Evolutionary conservation across 2,329 filamentous ascomycete species (phyloP).

Genomic region (Aspergillus unguis): DNA sequence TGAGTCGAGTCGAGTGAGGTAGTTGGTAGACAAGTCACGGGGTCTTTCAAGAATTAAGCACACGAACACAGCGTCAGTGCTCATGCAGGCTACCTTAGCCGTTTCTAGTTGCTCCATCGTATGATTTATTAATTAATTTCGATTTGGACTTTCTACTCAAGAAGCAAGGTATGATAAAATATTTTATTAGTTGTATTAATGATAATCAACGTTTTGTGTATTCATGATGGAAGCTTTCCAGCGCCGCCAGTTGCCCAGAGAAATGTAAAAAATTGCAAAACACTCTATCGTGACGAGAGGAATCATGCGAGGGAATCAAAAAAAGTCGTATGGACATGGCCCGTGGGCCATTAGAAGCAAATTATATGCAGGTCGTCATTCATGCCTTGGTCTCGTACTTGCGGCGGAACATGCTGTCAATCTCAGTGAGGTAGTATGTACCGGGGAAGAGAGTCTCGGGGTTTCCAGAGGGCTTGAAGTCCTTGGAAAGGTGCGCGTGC

Average conservation of each 20-base stretch:
- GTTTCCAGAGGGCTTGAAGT: slow-evolving; percentile 68
- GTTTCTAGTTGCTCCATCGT: not conserved
- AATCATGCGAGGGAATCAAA: slow-evolving; percentile 35
- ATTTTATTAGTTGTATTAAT: slow-evolving; percentile 18
- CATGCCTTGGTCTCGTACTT: slow-evolving; percentile 74
- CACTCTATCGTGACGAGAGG: slow-evolving; percentile 25
- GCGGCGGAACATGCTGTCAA: slow-evolving; percentile 84
- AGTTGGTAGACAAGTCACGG: not conserved
- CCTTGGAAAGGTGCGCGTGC: slow-evolving; percentile 78
- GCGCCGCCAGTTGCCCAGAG: slow-evolving; percentile 14
- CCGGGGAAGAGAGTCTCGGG: slow-evolving; percentile 62
- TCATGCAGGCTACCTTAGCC: not conserved
- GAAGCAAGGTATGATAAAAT: not conserved
- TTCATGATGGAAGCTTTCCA: slow-evolving; percentile 18
- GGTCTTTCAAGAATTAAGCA: not conserved
- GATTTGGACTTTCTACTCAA: no score
- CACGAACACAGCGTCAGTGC: slow-evolving; percentile 1
- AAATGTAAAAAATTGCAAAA: slow-evolving; percentile 2
- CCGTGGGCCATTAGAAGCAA: slow-evolving; percentile 19
- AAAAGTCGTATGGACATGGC: slow-evolving; percentile 30
- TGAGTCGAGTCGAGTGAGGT: not conserved
- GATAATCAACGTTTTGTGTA: slow-evolving; percentile 11
- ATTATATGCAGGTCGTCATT: slow-evolving; percentile 20
- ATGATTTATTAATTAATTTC: no score
- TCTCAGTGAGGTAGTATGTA: slow-evolving; percentile 74